phyloP scores from a whole-genome alignment of 805 yeast genomes.

The Candida anglica region DNA sequence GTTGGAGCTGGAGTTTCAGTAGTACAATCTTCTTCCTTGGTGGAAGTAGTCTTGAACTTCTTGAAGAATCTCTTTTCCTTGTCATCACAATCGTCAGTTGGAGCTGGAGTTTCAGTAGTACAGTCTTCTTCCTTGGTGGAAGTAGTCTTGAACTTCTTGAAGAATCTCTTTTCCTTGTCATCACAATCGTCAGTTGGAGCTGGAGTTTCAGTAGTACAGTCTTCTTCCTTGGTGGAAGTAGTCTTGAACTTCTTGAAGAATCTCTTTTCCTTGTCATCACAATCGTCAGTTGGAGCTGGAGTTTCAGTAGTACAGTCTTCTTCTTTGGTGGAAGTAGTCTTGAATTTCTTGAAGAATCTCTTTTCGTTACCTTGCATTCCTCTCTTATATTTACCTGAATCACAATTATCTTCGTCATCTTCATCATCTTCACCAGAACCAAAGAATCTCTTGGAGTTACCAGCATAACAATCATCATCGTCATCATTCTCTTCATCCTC shows the following conservation, averaged over 20 bases:
- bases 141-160: neutral
- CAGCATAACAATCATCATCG: no score
- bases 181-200: slow-evolving; percentile 1
- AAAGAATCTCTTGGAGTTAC: no score
- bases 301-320: neutral
- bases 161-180: slow-evolving; percentile 2
- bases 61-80: no score
- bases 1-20: no score
- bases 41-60: no score
- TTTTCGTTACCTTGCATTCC: no score
- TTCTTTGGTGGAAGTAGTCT: neutral
- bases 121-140: slow-evolving; percentile 1
- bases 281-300: slow-evolving; percentile 1
- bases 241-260: neutral
- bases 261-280: neutral
- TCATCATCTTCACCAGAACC: neutral
- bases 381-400: neutral
- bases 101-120: no score
- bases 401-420: no score
- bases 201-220: neutral
- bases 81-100: slow-evolving; percentile 2
- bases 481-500: neutral
- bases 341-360: no score
- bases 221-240: neutral
- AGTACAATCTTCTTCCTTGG: no score